Percentiles rank a stretch among this genome's conserved stretches.
Conservation (phyloP, 129 eudicot species). For the Flaveria trinervia region DNA sequence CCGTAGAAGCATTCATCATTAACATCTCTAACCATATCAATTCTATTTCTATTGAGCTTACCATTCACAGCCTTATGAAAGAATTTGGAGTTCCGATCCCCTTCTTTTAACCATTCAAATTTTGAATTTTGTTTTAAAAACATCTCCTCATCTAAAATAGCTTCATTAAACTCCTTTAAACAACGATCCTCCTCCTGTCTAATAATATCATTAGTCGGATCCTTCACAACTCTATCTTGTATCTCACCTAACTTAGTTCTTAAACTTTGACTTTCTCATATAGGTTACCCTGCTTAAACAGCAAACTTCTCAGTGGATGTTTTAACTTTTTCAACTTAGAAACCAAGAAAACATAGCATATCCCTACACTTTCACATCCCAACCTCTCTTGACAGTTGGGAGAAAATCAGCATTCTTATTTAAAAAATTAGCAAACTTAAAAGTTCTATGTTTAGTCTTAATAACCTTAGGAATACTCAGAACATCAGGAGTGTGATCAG, state of each 20-base stretch:
- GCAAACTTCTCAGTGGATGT: not conserved
- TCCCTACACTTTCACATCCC: no score
- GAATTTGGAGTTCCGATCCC: not conserved
- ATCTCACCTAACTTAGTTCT: not conserved
- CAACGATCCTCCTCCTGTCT: not conserved
- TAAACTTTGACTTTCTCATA: not conserved
- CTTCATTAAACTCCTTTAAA: not conserved
- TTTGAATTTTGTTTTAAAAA: not conserved
- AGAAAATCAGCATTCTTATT: no score
- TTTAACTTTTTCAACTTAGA: not conserved
- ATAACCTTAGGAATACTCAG: no score
- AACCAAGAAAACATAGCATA: not conserved
- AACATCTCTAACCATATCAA: no score
- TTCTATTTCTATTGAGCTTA: not conserved
- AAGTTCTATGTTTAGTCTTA: no score
- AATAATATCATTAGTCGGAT: not conserved
- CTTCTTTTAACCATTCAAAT: not conserved
- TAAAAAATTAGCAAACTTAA: no score
- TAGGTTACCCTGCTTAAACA: not conserved
- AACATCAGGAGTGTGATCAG: no score
- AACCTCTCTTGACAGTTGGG: no score
- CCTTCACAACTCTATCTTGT: not conserved
- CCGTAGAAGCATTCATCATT: no score
- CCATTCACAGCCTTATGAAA: not conserved
- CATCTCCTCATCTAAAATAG: not conserved